Conservation (phyloP, 2,329 filamentous ascomycete genomes). For the Paramyrothecium sp. region DNA sequence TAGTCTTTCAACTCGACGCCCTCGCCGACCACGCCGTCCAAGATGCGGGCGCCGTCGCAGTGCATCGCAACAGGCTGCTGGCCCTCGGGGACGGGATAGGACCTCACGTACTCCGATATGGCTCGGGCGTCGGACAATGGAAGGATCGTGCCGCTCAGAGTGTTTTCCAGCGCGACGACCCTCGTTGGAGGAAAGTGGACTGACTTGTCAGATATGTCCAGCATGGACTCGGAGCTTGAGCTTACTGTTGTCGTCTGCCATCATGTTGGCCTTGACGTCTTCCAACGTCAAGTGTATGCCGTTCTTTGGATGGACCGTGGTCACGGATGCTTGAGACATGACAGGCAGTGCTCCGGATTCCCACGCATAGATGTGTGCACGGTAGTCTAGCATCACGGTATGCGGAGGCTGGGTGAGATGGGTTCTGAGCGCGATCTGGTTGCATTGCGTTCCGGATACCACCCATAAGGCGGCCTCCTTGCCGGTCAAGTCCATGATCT, state of each 20-base stretch:
- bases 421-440: conserved; percentile 23
- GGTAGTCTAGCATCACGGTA: conserved; percentile 50
- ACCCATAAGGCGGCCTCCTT: conserved; percentile 24
- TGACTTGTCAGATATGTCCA: conserved; percentile 48
- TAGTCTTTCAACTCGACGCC: conserved; percentile 65
- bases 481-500: conserved; percentile 18
- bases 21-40: conserved; percentile 70
- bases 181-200: conserved; percentile 77
- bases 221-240: not conserved
- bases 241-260: conserved; percentile 22
- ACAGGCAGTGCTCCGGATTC: conserved; percentile 63
- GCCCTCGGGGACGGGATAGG: conserved; percentile 26
- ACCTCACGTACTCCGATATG: conserved; percentile 66
- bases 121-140: conserved; percentile 65
- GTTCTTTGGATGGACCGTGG: conserved; percentile 65
- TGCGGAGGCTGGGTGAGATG: conserved; percentile 25
- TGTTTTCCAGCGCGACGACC: conserved; percentile 79
- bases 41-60: conserved; percentile 72
- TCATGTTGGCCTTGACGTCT: conserved; percentile 55
- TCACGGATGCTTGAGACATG: conserved; percentile 66
- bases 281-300: conserved; percentile 69
- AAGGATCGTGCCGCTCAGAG: conserved; percentile 71
- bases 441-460: conserved; percentile 23
- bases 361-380: conserved; percentile 70
- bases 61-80: conserved; percentile 63